A percentile compares a stretch with the other conserved stretches of the same genome.
Evolutionary conservation across 257 asterid genomes (phyloP).

Genomic region (Scutellaria baicalensis): DNA sequence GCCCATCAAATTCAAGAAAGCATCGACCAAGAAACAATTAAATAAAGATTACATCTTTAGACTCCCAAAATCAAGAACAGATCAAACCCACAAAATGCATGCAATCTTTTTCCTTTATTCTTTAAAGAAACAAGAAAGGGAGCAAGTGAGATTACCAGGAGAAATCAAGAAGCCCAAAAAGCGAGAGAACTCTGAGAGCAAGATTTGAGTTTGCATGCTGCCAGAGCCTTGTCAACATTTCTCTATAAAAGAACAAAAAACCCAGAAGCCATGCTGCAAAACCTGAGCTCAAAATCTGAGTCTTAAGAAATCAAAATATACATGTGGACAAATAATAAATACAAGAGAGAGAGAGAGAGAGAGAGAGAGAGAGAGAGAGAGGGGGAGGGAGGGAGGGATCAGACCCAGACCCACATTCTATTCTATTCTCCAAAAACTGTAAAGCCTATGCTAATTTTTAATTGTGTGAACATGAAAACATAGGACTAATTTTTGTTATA

Average conservation of each 20-base stretch:
- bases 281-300: conserved; percentile 33
- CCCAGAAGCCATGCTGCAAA: conserved; percentile 41
- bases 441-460: not conserved
- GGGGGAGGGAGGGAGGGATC: conserved; percentile 2
- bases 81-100: conserved; percentile 28
- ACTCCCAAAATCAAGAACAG: conserved; percentile 15
- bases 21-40: not conserved
- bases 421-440: conserved; percentile 6
- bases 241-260: conserved; percentile 16
- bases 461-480: conserved; percentile 7
- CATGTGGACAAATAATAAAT: conserved; percentile 20
- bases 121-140: not conserved
- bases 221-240: conserved; percentile 23
- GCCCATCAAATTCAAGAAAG: conserved; percentile 25
- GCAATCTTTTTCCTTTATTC: not conserved
- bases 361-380: conserved; percentile 5
- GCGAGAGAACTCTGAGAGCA: not conserved
- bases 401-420: conserved; percentile 26
- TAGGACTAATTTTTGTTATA: not conserved
- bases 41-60: conserved; percentile 20
- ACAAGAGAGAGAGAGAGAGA: not conserved
- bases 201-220: conserved; percentile 35
- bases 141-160: conserved; percentile 16
- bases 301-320: conserved; percentile 9
- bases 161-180: conserved; percentile 19